Percentiles rank a stretch among this genome's conserved stretches.
phyloP scores from a whole-genome alignment of 768 basidiomycete species.

The Leccinum ochraceum region DNA sequence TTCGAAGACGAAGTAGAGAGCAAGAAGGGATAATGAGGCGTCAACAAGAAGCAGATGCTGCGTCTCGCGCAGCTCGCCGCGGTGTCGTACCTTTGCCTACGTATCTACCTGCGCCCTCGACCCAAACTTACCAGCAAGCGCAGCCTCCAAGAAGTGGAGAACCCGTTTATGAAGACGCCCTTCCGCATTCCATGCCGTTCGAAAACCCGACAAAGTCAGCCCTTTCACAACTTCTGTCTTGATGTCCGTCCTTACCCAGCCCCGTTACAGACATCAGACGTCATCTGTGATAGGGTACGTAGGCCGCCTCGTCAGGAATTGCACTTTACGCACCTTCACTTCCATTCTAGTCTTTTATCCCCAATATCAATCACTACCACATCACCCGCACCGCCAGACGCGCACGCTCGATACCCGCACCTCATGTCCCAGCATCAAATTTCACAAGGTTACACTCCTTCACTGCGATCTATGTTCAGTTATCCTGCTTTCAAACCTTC shows the following conservation, averaged over 20 bases:
- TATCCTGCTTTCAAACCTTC: constrained; percentile 35
- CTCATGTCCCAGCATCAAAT: constrained; percentile 82
- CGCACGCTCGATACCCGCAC: constrained; percentile 59
- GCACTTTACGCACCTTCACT: constrained; percentile 16
- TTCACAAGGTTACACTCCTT: constrained; percentile 76
- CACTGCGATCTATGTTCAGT: constrained; percentile 73
- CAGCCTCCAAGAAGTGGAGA: constrained; percentile 34
- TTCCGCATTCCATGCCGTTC: constrained; percentile 54
- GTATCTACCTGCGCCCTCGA: constrained; percentile 31
- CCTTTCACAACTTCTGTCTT: constrained; percentile 37
- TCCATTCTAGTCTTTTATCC: constrained; percentile 37
- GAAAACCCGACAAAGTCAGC: constrained; percentile 62
- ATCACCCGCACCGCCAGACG: constrained; percentile 53
- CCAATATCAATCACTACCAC: constrained; percentile 70
- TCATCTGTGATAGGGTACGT: constrained; percentile 41
- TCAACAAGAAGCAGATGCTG: constrained; percentile 60
- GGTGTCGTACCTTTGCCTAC: constrained; percentile 31
- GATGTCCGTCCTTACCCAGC: constrained; percentile 37
- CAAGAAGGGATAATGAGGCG: constrained; percentile 58
- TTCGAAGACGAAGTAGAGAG: constrained; percentile 48
- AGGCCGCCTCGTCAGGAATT: constrained; percentile 4
- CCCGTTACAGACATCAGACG: constrained; percentile 24
- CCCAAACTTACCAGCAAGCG: constrained; percentile 36
- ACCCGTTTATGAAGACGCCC: constrained; percentile 30
- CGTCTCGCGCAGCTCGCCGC: constrained; percentile 46